These are phyloP conservation scores for Hypoxylon lienhwacheense DNA, from an alignment of 495 filamentous ascomycete species.

Conservation along the genomic window DNA sequence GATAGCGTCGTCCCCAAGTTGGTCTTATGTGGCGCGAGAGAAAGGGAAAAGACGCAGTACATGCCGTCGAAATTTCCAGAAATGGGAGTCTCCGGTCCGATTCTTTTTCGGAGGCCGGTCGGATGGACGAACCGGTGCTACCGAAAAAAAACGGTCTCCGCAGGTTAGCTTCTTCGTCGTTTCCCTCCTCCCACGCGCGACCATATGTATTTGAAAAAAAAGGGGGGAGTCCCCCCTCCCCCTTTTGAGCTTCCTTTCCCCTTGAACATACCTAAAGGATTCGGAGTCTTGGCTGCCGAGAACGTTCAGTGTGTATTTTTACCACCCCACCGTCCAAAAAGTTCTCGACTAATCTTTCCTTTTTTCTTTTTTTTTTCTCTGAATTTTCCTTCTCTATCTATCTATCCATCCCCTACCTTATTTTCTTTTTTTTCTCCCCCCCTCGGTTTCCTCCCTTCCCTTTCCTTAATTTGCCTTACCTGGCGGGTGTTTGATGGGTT, in stretches of 20 bases:
- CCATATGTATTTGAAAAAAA: not conserved
- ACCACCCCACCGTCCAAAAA: not conserved
- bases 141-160: not conserved
- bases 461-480: no score
- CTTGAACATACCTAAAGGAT: conserved; percentile 5
- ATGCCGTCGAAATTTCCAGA: conserved; percentile 4
- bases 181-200: not conserved
- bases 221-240: not conserved
- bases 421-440: no score
- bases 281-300: conserved; percentile 32
- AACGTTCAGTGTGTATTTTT: conserved; percentile 2
- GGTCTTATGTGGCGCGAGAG: no score
- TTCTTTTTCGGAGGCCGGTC: conserved; percentile 34
- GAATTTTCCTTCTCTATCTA: not conserved
- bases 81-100: conserved; percentile 28
- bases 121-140: conserved; percentile 28
- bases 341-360: conserved; percentile 33
- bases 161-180: not conserved
- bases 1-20: no score
- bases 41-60: not conserved
- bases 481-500: no score
- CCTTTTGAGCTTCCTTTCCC: not conserved
- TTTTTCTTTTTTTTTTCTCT: conserved; percentile 18
- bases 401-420: not conserved
- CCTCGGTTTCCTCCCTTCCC: no score